Percentiles rank a stretch among this genome's conserved stretches.
Conservation (phyloP, 2,329 filamentous ascomycete genomes). For the Dactylellina leptospora region DNA sequence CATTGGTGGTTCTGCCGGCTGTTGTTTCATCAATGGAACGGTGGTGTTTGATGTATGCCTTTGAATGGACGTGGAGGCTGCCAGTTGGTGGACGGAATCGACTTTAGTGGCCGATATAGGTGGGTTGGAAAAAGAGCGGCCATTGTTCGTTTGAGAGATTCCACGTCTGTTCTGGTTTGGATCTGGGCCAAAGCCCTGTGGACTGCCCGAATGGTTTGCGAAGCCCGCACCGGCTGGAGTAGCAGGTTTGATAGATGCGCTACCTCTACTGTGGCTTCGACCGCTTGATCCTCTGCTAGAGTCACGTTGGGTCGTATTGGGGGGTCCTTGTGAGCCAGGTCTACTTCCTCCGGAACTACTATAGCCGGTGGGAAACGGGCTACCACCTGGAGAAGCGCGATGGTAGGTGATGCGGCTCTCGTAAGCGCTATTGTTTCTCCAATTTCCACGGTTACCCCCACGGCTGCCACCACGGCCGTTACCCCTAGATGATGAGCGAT, state of each 20-base stretch:
- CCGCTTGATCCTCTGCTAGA: not conserved
- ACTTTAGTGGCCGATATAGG: not conserved
- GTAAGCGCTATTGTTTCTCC: conserved; percentile 2
- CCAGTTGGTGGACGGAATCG: too few relatives aligned
- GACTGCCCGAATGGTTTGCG: not conserved
- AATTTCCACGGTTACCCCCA: not conserved
- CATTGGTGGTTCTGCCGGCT: too few relatives aligned
- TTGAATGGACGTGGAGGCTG: too few relatives aligned
- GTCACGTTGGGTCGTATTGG: not conserved
- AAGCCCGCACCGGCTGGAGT: not conserved
- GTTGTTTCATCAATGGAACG: too few relatives aligned
- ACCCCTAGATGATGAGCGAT: conserved; percentile 33
- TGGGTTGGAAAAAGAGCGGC: not conserved
- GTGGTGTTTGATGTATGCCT: too few relatives aligned
- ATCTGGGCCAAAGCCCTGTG: not conserved
- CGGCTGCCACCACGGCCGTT: conserved; percentile 13
- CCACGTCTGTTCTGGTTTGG: not conserved
- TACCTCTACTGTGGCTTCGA: conserved; percentile 13
- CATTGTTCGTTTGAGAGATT: not conserved
- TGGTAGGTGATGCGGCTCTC: conserved; percentile 8
- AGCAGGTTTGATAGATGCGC: not conserved
- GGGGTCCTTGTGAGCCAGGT: conserved; percentile 26
- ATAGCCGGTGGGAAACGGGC: conserved; percentile 31
- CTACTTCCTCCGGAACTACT: conserved; percentile 38
- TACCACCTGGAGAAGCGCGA: conserved; percentile 35